phyloP scores from a whole-genome alignment of 2,329 filamentous ascomycete species.

The Calonectria hawksworthii region DNA sequence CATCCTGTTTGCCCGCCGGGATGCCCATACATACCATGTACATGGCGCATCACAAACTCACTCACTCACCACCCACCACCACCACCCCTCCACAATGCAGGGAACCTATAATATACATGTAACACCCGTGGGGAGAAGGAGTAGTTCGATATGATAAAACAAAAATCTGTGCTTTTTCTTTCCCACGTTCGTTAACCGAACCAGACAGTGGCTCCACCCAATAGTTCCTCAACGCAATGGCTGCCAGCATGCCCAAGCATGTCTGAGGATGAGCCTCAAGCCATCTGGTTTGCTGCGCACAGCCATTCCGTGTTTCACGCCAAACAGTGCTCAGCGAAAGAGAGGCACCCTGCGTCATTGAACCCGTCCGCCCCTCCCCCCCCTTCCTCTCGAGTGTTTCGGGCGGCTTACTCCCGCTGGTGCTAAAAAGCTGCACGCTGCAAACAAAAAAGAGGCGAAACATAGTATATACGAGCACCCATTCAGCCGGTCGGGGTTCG shows the following conservation, averaged over 20 bases:
- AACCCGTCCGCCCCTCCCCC: neutral
- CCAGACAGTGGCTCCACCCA: neutral
- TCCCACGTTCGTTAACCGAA: neutral
- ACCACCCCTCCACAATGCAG: neutral
- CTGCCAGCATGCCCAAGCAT: neutral
- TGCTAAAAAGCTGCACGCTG: slow-evolving; percentile 3
- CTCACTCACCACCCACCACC: too few relatives aligned
- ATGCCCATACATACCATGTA: neutral
- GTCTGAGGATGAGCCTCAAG: neutral
- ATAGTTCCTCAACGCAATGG: neutral
- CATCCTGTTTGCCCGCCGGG: neutral
- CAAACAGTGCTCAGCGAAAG: neutral
- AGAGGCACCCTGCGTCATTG: neutral
- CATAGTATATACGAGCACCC: neutral
- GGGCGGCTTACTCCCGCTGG: slow-evolving; percentile 6
- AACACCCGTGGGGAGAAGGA: neutral
- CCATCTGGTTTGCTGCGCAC: neutral
- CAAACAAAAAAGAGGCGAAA: neutral
- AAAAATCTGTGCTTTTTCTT: slow-evolving; percentile 3
- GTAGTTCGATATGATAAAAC: neutral
- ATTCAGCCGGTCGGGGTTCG: neutral
- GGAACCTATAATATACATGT: slow-evolving; percentile 1
- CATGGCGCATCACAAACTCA: too few relatives aligned
- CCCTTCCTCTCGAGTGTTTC: neutral
- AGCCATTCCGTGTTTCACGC: slow-evolving; percentile 20